Conservation (phyloP, 2,329 filamentous ascomycete genomes). For the Apiospora rasikravindrae region DNA sequence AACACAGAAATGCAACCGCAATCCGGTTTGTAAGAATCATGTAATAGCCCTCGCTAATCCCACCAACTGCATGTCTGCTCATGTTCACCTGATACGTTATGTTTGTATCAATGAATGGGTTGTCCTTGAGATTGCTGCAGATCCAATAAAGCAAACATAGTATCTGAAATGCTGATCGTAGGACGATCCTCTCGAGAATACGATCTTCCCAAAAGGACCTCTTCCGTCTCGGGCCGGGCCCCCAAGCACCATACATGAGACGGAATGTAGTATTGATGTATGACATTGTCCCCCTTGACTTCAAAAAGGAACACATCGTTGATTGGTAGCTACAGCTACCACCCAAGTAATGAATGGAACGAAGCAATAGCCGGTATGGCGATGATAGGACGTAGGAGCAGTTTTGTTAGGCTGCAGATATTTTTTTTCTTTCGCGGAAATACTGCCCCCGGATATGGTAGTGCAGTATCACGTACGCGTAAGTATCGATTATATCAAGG, state of each 20-base stretch:
- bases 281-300: not conserved
- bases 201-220: not conserved
- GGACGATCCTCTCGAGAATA: not conserved
- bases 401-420: not conserved
- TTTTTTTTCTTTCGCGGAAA: not conserved
- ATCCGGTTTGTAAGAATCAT: conserved; percentile 1
- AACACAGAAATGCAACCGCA: not conserved
- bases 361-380: not conserved
- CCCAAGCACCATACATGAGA: not conserved
- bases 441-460: not conserved
- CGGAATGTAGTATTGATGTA: not conserved
- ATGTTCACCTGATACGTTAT: not conserved
- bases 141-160: not conserved
- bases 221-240: not conserved
- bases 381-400: not conserved
- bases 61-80: not conserved
- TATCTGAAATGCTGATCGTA: not conserved
- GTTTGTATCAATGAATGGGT: not conserved
- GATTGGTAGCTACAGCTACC: not conserved
- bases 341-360: not conserved
- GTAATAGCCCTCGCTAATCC: not conserved
- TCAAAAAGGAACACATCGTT: not conserved
- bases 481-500: not conserved
- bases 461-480: not conserved
- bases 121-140: not conserved